A percentile compares a stretch with the other conserved stretches of the same genome.
These are phyloP conservation scores for Penicillium occitanis DNA, from an alignment of 2,329 filamentous ascomycete species.

Conservation along the genomic window DNA sequence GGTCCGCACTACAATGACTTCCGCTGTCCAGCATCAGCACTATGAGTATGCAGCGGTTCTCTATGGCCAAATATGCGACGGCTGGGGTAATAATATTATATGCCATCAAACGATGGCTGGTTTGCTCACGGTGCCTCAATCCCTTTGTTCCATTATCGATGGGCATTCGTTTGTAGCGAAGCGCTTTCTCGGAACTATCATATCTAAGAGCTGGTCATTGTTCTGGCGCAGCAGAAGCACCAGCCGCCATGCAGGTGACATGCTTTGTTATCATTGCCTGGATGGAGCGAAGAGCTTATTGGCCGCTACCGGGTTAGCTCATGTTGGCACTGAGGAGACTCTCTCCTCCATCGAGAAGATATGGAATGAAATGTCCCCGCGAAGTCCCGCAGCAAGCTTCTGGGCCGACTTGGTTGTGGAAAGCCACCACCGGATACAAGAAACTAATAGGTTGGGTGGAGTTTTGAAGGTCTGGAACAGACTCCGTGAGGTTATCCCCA, in stretches of 20 bases:
- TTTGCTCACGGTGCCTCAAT: not conserved
- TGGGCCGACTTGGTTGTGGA: constrained; percentile 4
- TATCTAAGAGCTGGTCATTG: not conserved
- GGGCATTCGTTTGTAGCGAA: not conserved
- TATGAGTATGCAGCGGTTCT: constrained; percentile 1
- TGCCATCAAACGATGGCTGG: not conserved
- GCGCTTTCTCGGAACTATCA: not conserved
- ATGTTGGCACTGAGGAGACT: not conserved
- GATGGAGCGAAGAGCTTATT: not conserved
- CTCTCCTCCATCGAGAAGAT: not conserved
- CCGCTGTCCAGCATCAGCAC: not conserved
- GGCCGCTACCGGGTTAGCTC: not conserved
- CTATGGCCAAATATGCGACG: not conserved
- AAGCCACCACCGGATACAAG: not conserved
- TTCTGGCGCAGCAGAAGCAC: not conserved
- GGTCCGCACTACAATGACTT: not conserved
- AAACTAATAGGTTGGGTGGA: not conserved
- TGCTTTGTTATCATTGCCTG: constrained; percentile 1
- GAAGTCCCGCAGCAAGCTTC: not conserved
- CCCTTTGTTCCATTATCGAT: not conserved
- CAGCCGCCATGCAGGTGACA: not conserved
- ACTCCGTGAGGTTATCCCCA: constrained; percentile 7
- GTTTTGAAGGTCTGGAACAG: constrained; percentile 8
- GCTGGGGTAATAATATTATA: not conserved
- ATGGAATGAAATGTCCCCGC: constrained; percentile 4